phyloP scores from a whole-genome alignment of 495 filamentous ascomycete genomes.

The Evernia prunastri region DNA sequence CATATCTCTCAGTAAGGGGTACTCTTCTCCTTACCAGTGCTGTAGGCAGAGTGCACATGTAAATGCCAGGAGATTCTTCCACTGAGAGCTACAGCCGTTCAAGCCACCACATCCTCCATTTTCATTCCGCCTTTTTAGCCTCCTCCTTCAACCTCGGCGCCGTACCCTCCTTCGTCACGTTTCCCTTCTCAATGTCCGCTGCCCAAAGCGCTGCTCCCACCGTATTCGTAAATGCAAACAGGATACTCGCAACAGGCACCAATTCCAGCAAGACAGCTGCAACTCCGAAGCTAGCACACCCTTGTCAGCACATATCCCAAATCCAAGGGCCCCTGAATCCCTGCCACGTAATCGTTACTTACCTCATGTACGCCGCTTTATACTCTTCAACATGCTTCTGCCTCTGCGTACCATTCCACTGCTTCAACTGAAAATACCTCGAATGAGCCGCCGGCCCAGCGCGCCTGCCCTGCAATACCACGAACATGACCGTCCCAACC shows the following conservation, averaged over 20 bases:
- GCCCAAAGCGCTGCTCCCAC: conserved; percentile 94
- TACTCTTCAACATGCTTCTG: conserved; percentile 60
- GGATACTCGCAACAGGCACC: conserved; percentile 72
- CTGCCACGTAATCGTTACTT: conserved; percentile 36
- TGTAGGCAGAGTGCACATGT: not conserved
- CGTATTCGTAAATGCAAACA: conserved; percentile 86
- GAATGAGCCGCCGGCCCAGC: conserved; percentile 47
- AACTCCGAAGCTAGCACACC: conserved; percentile 61
- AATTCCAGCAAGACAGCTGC: conserved; percentile 73
- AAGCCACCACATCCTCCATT: not conserved
- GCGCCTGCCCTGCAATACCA: conserved; percentile 63
- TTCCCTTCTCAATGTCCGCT: conserved; percentile 70
- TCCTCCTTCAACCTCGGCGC: conserved; percentile 48
- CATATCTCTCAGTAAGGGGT: not conserved
- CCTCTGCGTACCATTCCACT: conserved; percentile 56
- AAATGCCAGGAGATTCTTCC: not conserved
- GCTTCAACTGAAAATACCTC: conserved; percentile 85
- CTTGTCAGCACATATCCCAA: conserved; percentile 16
- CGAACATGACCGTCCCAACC: conserved; percentile 73
- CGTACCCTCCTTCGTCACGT: conserved; percentile 35
- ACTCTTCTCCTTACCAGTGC: not conserved
- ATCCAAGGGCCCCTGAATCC: not conserved
- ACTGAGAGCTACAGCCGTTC: not conserved
- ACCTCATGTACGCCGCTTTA: conserved; percentile 68
- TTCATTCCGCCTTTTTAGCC: conserved; percentile 49